Percentiles rank a stretch among this genome's conserved stretches.
phyloP scores from a whole-genome alignment of 2,329 filamentous ascomycete species.

The Fusarium verticillioides region DNA sequence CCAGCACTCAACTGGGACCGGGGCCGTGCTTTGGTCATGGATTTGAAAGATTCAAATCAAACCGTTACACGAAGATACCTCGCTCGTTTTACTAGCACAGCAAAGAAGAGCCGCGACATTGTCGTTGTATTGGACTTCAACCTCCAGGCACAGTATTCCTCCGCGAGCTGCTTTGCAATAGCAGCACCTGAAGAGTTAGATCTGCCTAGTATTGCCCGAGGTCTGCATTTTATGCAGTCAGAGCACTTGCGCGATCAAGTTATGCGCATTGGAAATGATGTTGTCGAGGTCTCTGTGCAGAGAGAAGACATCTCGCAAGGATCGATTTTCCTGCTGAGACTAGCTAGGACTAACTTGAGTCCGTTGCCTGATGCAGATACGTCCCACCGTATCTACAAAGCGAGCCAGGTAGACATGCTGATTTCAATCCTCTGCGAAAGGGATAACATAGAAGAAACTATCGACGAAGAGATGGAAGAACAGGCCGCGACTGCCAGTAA shows the following conservation, averaged over 20 bases:
- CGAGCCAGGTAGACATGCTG: rapidly evolving
- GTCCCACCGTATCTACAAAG: not conserved
- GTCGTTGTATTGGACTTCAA: not conserved
- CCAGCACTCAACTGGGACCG: not conserved
- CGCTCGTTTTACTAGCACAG: not conserved
- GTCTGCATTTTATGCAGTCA: not conserved
- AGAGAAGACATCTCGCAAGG: not conserved
- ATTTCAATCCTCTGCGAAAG: rapidly evolving
- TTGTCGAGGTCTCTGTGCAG: not conserved
- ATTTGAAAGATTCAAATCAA: not conserved
- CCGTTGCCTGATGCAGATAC: rapidly evolving
- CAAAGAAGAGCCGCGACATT: not conserved
- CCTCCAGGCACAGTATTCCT: not conserved
- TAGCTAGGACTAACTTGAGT: not conserved
- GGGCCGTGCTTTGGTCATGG: not conserved
- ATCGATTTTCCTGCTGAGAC: not conserved
- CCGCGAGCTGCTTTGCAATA: not conserved
- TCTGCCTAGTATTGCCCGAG: rapidly evolving
- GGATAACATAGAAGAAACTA: rapidly evolving
- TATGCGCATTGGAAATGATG: not conserved
- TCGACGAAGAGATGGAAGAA: rapidly evolving
- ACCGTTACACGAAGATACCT: not conserved
- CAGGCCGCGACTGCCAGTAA: not conserved
- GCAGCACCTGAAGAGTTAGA: rapidly evolving
- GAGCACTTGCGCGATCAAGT: not conserved